phyloP scores from a whole-genome alignment of 225 moss, liverwort and hornwort species.

The Pseudisothecium myosuroides region DNA sequence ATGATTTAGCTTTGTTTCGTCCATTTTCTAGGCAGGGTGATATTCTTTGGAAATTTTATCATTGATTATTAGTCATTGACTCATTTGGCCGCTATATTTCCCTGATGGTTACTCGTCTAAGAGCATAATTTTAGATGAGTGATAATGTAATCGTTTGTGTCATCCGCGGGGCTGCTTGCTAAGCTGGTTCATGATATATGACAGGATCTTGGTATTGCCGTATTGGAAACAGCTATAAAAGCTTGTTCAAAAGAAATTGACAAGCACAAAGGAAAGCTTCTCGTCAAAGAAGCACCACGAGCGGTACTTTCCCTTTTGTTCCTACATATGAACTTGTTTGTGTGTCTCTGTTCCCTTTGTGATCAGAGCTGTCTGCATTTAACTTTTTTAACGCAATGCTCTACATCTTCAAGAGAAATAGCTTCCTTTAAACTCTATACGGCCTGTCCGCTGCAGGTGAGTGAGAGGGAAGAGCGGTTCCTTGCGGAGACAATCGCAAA shows the following conservation, averaged over 20 bases:
- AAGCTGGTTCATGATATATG: not conserved
- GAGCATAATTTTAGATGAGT: not conserved
- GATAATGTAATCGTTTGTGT: not conserved
- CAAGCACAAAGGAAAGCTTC: constrained; percentile 82
- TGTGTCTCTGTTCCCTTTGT: not conserved
- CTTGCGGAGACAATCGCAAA: constrained; percentile 83
- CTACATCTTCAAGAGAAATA: not conserved
- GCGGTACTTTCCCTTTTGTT: constrained; percentile 38
- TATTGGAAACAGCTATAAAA: constrained; percentile 73
- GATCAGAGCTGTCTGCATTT: not conserved
- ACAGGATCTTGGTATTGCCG: constrained; percentile 62
- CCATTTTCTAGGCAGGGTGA: not conserved
- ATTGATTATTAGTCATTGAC: not conserved
- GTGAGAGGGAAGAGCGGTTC: constrained; percentile 94
- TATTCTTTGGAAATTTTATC: not conserved
- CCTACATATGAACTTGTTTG: not conserved
- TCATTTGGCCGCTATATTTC: not conserved
- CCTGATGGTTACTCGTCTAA: not conserved
- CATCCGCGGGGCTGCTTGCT: not conserved
- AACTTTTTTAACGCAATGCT: not conserved
- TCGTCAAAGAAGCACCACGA: constrained; percentile 86
- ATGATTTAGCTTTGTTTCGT: not conserved
- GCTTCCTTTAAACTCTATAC: not conserved
- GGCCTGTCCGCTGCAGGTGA: constrained; percentile 46
- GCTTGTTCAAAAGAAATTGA: constrained; percentile 89